Evolutionary conservation across 164 flowering plant genomes (phyloP), one percentile per base, ranked within the genome.

Genomic region (Pachysandra terminalis): DNA sequence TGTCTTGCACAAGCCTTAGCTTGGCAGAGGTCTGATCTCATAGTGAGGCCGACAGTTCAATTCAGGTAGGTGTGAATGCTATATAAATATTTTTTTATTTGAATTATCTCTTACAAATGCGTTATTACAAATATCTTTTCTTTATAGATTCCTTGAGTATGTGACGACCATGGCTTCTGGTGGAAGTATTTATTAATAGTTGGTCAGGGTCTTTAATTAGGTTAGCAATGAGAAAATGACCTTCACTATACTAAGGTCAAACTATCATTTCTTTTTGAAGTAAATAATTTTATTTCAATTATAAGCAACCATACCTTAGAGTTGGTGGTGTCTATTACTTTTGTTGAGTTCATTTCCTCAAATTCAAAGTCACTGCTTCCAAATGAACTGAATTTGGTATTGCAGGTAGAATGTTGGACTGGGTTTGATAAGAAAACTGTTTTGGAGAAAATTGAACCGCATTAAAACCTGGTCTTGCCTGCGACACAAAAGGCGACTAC

Each of bases 21-120:
- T 60, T 95, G 98, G 98, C 81, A 85, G 76, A 84, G 89, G 81
- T 90, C 96, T 71, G 97, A 97, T 63, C 89, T 91, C 40, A 81
- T 91, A 89, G 77, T 89, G 76, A 85, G 80, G 74, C 97, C 97
- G n/a, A 81, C 92, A 5, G 22, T 95, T 58, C 97, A 87, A 63
- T 73, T 87, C 68, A 90, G 97, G 98, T 91, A 76, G 15, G 37
- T 32, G 3, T 32, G 7, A 3, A 7, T 32, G 37, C 37, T 32
- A 35, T 5, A 1, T 32, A 19, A 0, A 5, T 27, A 19, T 28
- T 21, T 35, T 59, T 52, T 25, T 40, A 55, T 25, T 17, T 23
- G 13, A 59, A 15, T 49, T 68, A 27, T 24, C 56, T 6, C 48
- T 41, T 58, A 26, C 37, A 23, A 35, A 9, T 56, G 25, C 27